These are phyloP conservation scores for Claviceps spartinae DNA, from an alignment of 2,329 filamentous ascomycete genomes.

Conservation along the genomic window DNA sequence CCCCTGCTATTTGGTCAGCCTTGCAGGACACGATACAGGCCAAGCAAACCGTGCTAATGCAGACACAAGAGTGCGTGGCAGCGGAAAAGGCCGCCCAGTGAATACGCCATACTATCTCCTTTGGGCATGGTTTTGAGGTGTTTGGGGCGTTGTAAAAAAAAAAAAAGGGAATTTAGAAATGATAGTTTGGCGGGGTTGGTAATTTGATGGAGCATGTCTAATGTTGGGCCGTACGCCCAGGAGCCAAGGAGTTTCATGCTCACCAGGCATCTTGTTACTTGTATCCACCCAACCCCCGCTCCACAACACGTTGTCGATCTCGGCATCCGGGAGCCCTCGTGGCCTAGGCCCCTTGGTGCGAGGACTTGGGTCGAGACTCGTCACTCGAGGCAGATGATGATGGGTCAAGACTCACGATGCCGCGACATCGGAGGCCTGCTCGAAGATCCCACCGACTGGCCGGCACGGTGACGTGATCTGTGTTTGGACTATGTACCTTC, in stretches of 20 bases:
- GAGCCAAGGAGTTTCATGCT: background rate
- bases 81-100: background rate
- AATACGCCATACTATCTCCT: no score
- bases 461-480: background rate
- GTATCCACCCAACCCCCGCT: background rate
- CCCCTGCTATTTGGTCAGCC: no score
- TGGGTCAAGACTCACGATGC: background rate
- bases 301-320: background rate
- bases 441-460: background rate
- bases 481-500: background rate
- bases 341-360: background rate
- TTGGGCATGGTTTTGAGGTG: no score
- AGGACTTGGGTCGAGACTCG: background rate
- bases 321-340: background rate
- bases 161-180: no score
- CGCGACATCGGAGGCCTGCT: background rate
- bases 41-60: background rate
- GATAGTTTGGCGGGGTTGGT: no score
- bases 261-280: background rate
- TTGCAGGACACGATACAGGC: no score
- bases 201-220: no score
- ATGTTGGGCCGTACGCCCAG: no score
- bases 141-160: no score
- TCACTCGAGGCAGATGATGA: background rate
- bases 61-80: background rate